Evolutionary conservation across 1,284 basidiomycete genomes (phyloP).

Genomic region (Fistulina hepatica): DNA sequence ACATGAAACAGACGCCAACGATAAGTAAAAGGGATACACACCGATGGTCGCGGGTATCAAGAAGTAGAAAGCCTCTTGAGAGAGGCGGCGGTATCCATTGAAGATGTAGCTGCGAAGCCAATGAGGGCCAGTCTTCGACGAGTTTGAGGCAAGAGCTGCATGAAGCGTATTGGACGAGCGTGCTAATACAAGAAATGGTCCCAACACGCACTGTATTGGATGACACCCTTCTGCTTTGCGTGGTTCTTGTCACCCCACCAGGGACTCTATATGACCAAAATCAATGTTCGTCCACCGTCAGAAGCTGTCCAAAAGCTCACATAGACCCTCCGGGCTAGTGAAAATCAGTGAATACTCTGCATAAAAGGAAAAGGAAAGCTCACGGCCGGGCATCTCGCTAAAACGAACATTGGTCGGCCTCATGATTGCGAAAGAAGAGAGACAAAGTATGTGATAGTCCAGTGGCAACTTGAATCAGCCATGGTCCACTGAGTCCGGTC

Average conservation of each 20-base stretch:
- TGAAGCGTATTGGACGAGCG: constrained; percentile 5
- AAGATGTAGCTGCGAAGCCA: constrained; percentile 71
- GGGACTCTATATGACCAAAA: constrained; percentile 39
- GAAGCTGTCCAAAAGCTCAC: constrained; percentile 30
- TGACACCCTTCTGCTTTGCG: constrained; percentile 68
- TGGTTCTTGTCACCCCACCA: constrained; percentile 87
- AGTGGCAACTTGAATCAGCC: no score
- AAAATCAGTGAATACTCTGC: constrained; percentile 9
- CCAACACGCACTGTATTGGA: constrained; percentile 62
- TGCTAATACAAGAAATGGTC: constrained; percentile 4
- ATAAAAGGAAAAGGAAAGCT: constrained; percentile 20
- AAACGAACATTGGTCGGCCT: constrained; percentile 49
- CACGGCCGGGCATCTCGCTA: constrained; percentile 74
- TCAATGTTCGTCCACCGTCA: constrained; percentile 4
- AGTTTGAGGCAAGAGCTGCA: constrained; percentile 73
- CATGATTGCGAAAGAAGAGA: no score
- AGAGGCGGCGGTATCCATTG: constrained; percentile 77
- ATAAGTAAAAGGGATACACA: constrained; percentile 44
- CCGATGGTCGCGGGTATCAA: constrained; percentile 68
- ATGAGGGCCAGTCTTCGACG: constrained; percentile 63
- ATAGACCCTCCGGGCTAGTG: constrained; percentile 50
- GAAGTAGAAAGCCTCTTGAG: constrained; percentile 72
- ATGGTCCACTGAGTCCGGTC: no score
- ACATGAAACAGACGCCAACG: no score
- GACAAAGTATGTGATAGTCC: no score